These are phyloP conservation scores for Stenogyne calaminthoides DNA, from an alignment of 305 asterid species.

Conservation along the genomic window DNA sequence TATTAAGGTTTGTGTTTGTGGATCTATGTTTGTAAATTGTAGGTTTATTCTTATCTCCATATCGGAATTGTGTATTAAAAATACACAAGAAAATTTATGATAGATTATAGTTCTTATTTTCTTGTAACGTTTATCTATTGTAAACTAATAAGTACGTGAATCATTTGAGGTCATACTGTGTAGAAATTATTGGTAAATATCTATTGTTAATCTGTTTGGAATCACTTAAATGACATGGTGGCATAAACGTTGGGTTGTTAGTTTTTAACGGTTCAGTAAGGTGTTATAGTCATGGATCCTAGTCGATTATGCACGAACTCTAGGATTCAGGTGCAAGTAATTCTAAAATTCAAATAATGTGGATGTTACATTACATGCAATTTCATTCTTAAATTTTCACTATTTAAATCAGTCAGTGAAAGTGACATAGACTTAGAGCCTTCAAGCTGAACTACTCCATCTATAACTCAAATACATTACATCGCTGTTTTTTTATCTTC, in stretches of 20 bases:
- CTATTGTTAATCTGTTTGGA: background rate
- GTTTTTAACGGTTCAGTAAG: background rate
- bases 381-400: background rate
- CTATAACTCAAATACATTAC: background rate
- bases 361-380: background rate
- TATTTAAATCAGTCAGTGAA: background rate
- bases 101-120: background rate
- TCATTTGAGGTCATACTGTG: background rate
- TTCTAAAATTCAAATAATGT: background rate
- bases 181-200: background rate
- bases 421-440: background rate
- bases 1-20: background rate
- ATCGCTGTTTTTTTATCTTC: background rate
- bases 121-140: constrained; percentile 1
- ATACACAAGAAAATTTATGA: background rate
- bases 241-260: background rate
- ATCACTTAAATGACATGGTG: background rate
- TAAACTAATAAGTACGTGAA: background rate
- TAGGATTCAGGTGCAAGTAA: constrained; percentile 13
- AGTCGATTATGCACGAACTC: background rate
- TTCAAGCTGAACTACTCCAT: background rate
- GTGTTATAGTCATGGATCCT: constrained; percentile 7
- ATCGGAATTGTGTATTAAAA: background rate
- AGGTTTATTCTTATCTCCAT: constrained; percentile 8
- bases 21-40: constrained; percentile 10